These are phyloP conservation scores for Wickerhamomyces sp. DNA, from an alignment of 1,139 yeast species.

Conservation along the genomic window DNA sequence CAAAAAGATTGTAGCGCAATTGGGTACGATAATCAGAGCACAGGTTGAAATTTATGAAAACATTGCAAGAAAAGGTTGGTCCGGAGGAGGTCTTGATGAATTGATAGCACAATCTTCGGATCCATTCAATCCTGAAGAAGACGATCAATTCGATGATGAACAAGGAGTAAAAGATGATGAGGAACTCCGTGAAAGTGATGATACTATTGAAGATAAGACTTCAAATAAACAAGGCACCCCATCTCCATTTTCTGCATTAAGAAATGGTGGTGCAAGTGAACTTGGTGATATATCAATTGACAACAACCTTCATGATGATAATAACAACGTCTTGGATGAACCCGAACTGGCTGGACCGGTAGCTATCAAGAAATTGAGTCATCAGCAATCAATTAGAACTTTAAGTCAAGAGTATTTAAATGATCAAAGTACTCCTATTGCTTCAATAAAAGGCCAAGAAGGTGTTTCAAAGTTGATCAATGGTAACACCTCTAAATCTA, in stretches of 20 bases:
- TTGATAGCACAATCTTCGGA: conserved; percentile 51
- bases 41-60: conserved; percentile 79
- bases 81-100: conserved; percentile 79
- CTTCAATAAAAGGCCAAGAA: not conserved
- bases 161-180: conserved; percentile 8
- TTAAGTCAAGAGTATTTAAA: conserved; percentile 1
- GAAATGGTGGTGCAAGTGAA: not conserved
- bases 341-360: conserved; percentile 2
- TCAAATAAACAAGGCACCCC: conserved; percentile 1
- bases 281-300: not conserved
- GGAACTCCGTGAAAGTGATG: not conserved
- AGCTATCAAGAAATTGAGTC: conserved; percentile 9
- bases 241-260: not conserved
- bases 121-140: conserved; percentile 34
- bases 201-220: conserved; percentile 1
- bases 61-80: conserved; percentile 80
- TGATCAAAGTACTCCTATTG: conserved; percentile 1
- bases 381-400: conserved; percentile 12
- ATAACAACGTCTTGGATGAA: conserved; percentile 7
- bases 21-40: conserved; percentile 68
- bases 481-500: not conserved
- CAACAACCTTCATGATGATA: conserved; percentile 7
- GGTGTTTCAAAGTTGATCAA: too few species aligned
- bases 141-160: conserved; percentile 15
- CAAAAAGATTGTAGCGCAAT: conserved; percentile 41